Percentiles rank a stretch among this genome's conserved stretches.
Evolutionary conservation across 352 stramenopile species (phyloP).

Genomic region (Phytopythium oedochilum): DNA sequence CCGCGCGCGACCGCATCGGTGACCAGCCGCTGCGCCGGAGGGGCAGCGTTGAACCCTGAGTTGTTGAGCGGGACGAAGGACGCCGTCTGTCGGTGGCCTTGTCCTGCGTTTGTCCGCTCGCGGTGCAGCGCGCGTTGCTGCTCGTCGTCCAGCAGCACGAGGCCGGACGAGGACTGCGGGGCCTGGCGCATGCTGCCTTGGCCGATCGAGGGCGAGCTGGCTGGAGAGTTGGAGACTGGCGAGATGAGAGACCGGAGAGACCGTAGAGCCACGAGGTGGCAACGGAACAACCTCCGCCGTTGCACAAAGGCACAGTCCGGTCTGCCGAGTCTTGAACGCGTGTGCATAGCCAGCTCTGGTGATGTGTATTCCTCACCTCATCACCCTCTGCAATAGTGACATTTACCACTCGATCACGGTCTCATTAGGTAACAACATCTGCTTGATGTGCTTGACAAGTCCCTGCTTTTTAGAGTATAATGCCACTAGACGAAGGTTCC

Average conservation of each 20-base stretch:
- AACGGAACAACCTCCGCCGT: too few relatives aligned
- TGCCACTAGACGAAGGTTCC: not conserved
- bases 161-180: not conserved
- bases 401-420: not conserved
- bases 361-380: not conserved
- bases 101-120: constrained; percentile 3
- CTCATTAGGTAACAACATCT: too few relatives aligned
- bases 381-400: constrained; percentile 1
- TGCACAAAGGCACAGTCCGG: not conserved
- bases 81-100: not conserved
- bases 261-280: too few relatives aligned
- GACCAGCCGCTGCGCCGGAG: too few relatives aligned
- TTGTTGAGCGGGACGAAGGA: constrained; percentile 19
- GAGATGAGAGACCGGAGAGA: not conserved
- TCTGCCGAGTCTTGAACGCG: not conserved
- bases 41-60: constrained; percentile 19
- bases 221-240: not conserved
- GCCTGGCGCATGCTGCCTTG: not conserved
- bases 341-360: not conserved
- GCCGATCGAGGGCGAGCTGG: not conserved
- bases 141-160: constrained; percentile 55
- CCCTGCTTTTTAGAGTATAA: not conserved
- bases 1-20: too few relatives aligned
- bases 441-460: not conserved
- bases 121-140: constrained; percentile 42